Evolutionary conservation across 2,329 filamentous ascomycete species (phyloP), one percentile per base, ranked within the genome.

Genomic region (Cladosporium sp.): DNA sequence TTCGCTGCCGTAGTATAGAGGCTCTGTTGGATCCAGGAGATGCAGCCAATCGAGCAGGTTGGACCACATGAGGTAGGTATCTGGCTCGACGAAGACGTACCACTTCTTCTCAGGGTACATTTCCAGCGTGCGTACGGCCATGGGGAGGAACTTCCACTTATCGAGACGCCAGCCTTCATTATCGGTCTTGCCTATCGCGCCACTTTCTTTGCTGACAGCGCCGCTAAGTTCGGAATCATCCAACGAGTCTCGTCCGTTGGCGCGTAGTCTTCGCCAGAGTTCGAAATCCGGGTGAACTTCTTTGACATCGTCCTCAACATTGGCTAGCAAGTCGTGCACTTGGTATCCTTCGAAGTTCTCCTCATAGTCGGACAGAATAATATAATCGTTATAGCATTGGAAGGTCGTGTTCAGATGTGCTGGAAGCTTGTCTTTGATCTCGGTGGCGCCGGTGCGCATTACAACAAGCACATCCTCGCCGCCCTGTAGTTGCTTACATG

Each of bases 21-120:
- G 77, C 58, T 79, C 67, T 2, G 66, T 68, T 2, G 77, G 62
- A 65, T 85, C 77, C 60, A 81, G 77, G 20, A 75, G 71, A 17
- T 72, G 71, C 20, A 85, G 73, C 80, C 80, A 85, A 22, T 74
- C 69, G 15, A 83, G 64, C 39, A 84, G 62, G 32, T 80, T 82
- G 34, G 75, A 70, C 74, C 81, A 81, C 9, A 81, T 72, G 39
- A 84, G 67, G 61, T 82, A 84, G 0, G 81, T 84, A 64, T 85
- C 83, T 0, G 80, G 77, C 62, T 84, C 82, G 47, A 83, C 77
- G 66, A 85, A 85, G 56, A 83, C 71, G 60, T 78, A 85, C 82
- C 82, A 85, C 56, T 79, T 80, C 44, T 78, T 77, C 24, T 80
- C 69, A 2, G 78, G 77, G 36, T 70, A 64, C 51, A 72, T 64